phyloP scores from a whole-genome alignment of 2,329 filamentous ascomycete genomes.

The Meredithiella fracta region DNA sequence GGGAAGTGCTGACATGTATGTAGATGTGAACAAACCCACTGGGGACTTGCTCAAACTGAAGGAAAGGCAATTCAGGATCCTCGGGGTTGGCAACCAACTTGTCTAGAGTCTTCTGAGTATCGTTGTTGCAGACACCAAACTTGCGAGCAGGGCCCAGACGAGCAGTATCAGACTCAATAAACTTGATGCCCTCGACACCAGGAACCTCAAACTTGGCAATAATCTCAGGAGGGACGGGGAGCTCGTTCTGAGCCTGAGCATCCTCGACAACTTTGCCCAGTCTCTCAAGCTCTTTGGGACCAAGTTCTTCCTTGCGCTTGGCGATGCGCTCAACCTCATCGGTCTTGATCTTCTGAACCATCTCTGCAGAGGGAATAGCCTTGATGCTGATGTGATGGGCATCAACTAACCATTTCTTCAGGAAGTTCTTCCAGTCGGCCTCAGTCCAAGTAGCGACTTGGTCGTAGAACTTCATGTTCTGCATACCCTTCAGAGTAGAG shows the following conservation, averaged over 20 bases:
- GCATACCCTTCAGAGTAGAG: slow-evolving; percentile 49
- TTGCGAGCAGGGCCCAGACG: slow-evolving; percentile 62
- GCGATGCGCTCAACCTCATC: slow-evolving; percentile 67
- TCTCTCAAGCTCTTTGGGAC: slow-evolving; percentile 61
- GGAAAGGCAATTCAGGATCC: slow-evolving; percentile 33
- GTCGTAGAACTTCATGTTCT: slow-evolving; percentile 44
- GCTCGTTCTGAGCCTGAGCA: slow-evolving; percentile 78
- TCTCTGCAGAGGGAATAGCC: slow-evolving; percentile 64
- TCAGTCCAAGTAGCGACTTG: slow-evolving; percentile 65
- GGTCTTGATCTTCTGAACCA: slow-evolving; percentile 65
- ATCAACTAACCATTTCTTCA: slow-evolving; percentile 71
- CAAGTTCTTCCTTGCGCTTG: slow-evolving; percentile 62
- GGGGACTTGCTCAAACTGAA: slow-evolving; percentile 92
- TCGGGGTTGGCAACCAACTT: slow-evolving; percentile 28
- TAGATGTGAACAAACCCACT: slow-evolving; percentile 84
- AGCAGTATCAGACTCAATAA: slow-evolving; percentile 76
- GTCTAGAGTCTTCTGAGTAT: slow-evolving; percentile 62
- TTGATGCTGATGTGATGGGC: slow-evolving; percentile 77
- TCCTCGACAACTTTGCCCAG: slow-evolving; percentile 60
- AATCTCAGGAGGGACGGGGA: slow-evolving; percentile 66
- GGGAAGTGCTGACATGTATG: slow-evolving; percentile 61
- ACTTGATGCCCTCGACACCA: slow-evolving; percentile 78
- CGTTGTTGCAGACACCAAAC: slow-evolving; percentile 49
- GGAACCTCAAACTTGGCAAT: slow-evolving; percentile 71
- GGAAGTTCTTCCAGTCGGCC: slow-evolving; percentile 63